These are phyloP conservation scores for Zygnema cylindricum DNA, from an alignment of 139 green algal species.

Conservation along the genomic window DNA sequence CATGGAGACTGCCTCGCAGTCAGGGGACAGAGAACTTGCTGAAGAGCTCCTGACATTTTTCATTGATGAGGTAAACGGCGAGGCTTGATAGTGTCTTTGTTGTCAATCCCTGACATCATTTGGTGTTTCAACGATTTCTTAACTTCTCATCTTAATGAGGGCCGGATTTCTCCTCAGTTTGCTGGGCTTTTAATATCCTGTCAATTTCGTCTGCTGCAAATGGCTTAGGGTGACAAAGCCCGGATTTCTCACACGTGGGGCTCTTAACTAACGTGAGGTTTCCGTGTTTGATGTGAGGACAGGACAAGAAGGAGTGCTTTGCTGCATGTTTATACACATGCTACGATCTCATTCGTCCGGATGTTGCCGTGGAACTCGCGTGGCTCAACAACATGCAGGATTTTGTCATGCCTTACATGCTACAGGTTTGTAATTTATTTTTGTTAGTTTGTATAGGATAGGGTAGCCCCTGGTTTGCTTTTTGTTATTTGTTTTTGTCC, in stretches of 20 bases:
- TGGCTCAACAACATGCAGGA: constrained; percentile 94
- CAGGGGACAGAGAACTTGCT: constrained; percentile 71
- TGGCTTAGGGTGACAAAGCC: too few species aligned
- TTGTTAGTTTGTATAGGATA: too few species aligned
- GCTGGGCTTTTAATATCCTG: too few species aligned
- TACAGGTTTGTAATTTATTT: constrained; percentile 77
- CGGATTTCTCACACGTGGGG: background rate
- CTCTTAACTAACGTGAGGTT: background rate
- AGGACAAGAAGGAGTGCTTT: constrained; percentile 91
- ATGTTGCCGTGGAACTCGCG: constrained; percentile 93
- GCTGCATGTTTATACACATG: constrained; percentile 94
- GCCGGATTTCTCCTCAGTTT: too few species aligned
- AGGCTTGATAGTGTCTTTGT: too few species aligned
- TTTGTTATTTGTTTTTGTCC: too few species aligned
- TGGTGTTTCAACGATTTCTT: too few species aligned
- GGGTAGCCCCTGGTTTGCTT: too few species aligned
- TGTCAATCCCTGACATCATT: too few species aligned
- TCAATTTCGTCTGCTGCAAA: too few species aligned
- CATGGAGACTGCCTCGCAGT: constrained; percentile 90
- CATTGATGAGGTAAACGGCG: constrained; percentile 61
- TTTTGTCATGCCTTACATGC: constrained; percentile 94
- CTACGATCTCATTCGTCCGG: constrained; percentile 95
- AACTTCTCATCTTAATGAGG: too few species aligned
- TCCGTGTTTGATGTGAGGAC: background rate
- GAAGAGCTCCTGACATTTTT: constrained; percentile 94